Evolutionary conservation across 1,284 basidiomycete species (phyloP), one percentile per base, ranked within the genome.

Genomic region (Naganishia albida): DNA sequence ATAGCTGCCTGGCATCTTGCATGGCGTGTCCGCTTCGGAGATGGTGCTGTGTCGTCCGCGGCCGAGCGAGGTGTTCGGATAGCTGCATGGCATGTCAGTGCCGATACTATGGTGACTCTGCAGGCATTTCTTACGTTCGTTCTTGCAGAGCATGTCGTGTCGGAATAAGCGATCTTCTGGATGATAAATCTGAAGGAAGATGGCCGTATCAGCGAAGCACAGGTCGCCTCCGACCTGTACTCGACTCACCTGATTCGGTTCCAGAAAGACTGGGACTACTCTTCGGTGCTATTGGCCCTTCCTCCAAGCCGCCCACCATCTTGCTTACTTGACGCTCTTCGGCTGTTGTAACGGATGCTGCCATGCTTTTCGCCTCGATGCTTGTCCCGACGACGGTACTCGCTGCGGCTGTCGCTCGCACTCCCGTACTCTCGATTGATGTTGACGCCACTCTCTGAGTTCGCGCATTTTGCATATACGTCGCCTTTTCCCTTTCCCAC

Each of bases 1-100:
- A n/a, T 34, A 49, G 42, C 44, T 57, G 26, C 44, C 49, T 6
- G 64, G 56, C 28, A 65, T 57, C 30, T 65, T 65, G 46, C 54
- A 59, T 39, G 64, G 54, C 40, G 57, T 62, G 23, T 62, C 64
- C 30, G 52, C 44, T n/a, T 64, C 43, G 13, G 43, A 42, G 20
- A 49, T 30, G 20, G 26, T 20, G 7, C 46, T 13, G 16, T 26
- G 39, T 52, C 30, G 48, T 16, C 46, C 34, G 7, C 40, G 34
- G 26, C n/a, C 55, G 28, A 51, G 28, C 15, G 63, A 48, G 26
- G 46, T 60, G 34, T 60, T 60, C 1, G 44, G 56, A 49, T 40
- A 39, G 34, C 56, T 60, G 20, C 16, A 48, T 4, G 16, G 42
- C 44, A 23, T 15, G 46, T 20, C 15, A 48, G 20, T 48, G 46